phyloP scores from a whole-genome alignment of 1,284 basidiomycete species.

The Volvariella surrecta region DNA sequence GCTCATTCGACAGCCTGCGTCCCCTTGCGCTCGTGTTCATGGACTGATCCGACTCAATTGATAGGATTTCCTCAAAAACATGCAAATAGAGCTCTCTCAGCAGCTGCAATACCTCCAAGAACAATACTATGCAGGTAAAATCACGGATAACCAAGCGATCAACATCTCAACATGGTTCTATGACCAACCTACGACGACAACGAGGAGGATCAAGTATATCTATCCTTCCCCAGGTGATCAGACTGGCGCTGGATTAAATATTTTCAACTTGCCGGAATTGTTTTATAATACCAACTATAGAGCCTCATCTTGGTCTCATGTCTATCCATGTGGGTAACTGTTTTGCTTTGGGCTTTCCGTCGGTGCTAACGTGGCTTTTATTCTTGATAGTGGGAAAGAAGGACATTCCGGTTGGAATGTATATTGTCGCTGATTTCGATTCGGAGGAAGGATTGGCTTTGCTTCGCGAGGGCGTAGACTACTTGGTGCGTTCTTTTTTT shows the following conservation, averaged over 20 bases:
- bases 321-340: constrained; percentile 51
- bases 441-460: constrained; percentile 46
- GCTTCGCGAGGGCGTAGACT: constrained; percentile 53
- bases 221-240: constrained; percentile 38
- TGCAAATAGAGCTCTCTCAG: constrained; percentile 54
- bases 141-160: constrained; percentile 45
- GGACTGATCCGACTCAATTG: neutral
- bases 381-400: constrained; percentile 24
- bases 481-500: constrained; percentile 40
- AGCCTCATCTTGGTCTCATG: constrained; percentile 33
- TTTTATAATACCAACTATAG: constrained; percentile 32
- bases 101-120: constrained; percentile 70
- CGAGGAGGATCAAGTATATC: constrained; percentile 67
- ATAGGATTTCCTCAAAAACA: constrained; percentile 56
- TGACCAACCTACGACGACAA: constrained; percentile 68
- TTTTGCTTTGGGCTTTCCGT: constrained; percentile 1
- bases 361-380: constrained; percentile 2
- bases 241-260: constrained; percentile 24
- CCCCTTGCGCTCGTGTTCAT: constrained; percentile 2
- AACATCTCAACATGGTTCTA: constrained; percentile 78
- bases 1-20: neutral
- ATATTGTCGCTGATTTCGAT: constrained; percentile 79
- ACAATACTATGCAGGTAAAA: constrained; percentile 53
- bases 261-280: constrained; percentile 45
- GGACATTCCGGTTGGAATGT: constrained; percentile 42